Conservation (phyloP, 2,329 filamentous ascomycete species). For the Chaetomiaceae sp. region DNA sequence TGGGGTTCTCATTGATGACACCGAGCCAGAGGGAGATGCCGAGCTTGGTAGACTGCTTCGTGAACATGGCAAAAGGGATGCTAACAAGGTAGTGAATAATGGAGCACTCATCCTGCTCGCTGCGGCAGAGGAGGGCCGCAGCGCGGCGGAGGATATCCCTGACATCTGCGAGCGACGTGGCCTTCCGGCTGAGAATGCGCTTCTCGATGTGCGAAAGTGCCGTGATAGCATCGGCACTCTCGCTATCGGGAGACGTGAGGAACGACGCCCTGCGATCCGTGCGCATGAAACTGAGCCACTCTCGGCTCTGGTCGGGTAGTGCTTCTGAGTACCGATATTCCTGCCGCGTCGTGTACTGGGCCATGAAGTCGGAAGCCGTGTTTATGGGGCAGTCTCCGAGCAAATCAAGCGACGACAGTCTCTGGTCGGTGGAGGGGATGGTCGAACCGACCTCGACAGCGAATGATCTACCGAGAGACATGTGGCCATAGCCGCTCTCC, state of each 20-base stretch:
- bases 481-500: slow-evolving; percentile 83
- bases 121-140: slow-evolving; percentile 79
- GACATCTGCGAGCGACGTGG: slow-evolving; percentile 68
- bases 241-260: slow-evolving; percentile 47
- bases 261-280: slow-evolving; percentile 51
- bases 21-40: slow-evolving; percentile 95
- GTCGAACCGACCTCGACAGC: slow-evolving; percentile 86
- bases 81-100: slow-evolving; percentile 84
- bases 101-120: slow-evolving; percentile 67
- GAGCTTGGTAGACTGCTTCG: slow-evolving; percentile 90
- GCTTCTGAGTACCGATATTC: slow-evolving; percentile 87
- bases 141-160: slow-evolving; percentile 79
- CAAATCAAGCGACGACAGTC: slow-evolving; percentile 74
- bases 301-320: slow-evolving; percentile 62
- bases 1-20: slow-evolving; percentile 91
- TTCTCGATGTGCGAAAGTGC: slow-evolving; percentile 70
- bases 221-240: slow-evolving; percentile 56
- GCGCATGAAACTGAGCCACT: slow-evolving; percentile 60
- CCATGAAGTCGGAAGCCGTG: slow-evolving; percentile 90
- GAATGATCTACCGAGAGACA: slow-evolving; percentile 89
- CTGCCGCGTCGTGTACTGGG: slow-evolving; percentile 94
- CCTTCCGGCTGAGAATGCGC: slow-evolving; percentile 63
- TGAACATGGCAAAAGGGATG: slow-evolving; percentile 90
- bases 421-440: slow-evolving; percentile 81
- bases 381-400: slow-evolving; percentile 74